phyloP scores from a whole-genome alignment of 305 asterid genomes.

The Fraxinus xanthoxyloides region DNA sequence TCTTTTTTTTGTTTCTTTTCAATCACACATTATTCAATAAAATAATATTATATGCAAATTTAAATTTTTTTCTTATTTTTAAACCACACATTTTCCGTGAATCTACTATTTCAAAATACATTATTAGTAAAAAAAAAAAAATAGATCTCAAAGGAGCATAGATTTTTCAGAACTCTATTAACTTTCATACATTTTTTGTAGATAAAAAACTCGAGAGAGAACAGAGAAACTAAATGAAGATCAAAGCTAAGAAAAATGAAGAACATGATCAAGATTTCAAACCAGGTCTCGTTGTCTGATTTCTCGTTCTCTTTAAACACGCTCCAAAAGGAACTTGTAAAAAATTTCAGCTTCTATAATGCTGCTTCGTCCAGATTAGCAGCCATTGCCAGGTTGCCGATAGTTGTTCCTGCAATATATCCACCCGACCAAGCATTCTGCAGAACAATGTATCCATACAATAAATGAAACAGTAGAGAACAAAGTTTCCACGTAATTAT shows the following conservation, averaged over 20 bases:
- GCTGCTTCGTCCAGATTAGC: constrained; percentile 27
- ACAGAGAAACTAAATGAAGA: not conserved
- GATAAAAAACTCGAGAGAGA: not conserved
- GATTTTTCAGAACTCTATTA: not conserved
- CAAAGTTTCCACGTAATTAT: not conserved
- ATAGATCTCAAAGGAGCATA: no score
- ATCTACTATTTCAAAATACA: no score
- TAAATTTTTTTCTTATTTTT: no score
- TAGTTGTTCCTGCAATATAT: constrained; percentile 82
- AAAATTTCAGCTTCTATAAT: not conserved
- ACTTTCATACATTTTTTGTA: not conserved
- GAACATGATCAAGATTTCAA: not conserved
- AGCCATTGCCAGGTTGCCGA: constrained; percentile 54
- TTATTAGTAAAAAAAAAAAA: no score
- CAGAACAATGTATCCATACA: constrained; percentile 12
- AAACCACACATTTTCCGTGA: no score
- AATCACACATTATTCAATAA: no score
- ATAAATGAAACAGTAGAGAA: not conserved
- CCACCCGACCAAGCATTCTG: constrained; percentile 99
- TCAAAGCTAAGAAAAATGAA: not conserved
- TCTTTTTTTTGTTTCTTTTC: no score
- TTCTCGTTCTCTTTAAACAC: not conserved
- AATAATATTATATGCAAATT: no score
- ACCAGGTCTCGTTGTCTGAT: not conserved
- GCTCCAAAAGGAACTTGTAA: not conserved